Base-by-base conservation (phyloP, 768 basidiomycete genomes). In the Kwoniella europaea region DNA sequence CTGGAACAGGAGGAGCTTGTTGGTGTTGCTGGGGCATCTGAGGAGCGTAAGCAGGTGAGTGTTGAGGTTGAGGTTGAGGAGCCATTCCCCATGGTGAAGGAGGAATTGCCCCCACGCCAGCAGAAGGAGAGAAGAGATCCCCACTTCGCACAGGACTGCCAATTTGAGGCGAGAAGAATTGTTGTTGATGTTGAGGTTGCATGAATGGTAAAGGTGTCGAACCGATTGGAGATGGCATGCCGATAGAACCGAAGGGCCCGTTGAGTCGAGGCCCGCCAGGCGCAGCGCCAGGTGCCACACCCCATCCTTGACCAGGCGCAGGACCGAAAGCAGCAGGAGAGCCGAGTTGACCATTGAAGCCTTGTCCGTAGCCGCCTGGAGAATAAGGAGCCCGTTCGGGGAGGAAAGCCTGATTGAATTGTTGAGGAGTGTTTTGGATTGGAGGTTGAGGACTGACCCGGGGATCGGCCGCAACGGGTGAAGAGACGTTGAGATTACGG, bases 31-130 rank as follows among this genome's bases (percentile, higher is more conserved):
- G 65, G 27, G 62, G 65, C n/a, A 59, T 41, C 12, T 61, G 59
- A 15, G 42, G 59, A 44, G 59, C 59, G 41, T 61, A 61, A 22
- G 59, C 59, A 43, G 59, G 59, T 43, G 59, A 55, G 20, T 55
- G 54, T n/a, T 55, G 54, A 53, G 64, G 56, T 59, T 67, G 65
- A 29, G 60, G 71, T 16, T 55, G 63, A 55, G 78, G 80, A 41
- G 76, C 71, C 12, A 68, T 56, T 16, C 63, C 75, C 81, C 81
- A 79, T 1, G 79, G 79, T 24, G 77, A 79, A 50, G 65, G 20
- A 15, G 76, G 81, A n/a, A 76, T 68, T 9, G 74, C 74, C n/a
- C 76, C 76, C 3, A 73, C 76, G 7, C 77, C 77, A 42, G 73
- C 68, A 29, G 75, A 74, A 50, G 77, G 77, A 1, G 77, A 76